These are phyloP conservation scores for Maudiozyma humilis DNA, from an alignment of 1,139 yeast genomes.

Conservation along the genomic window DNA sequence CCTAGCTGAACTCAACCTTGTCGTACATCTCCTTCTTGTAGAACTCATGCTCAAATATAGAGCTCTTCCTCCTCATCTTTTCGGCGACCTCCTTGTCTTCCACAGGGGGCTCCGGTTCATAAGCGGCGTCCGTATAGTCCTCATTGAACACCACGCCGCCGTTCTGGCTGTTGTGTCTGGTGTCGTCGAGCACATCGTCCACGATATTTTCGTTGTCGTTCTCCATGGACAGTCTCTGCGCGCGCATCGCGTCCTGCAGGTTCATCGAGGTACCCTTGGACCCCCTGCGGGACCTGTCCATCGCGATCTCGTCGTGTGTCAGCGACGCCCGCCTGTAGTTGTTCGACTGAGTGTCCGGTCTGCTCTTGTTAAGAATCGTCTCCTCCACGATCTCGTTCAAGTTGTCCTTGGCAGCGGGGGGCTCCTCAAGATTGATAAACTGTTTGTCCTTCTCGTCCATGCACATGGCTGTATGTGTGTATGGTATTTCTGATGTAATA, in stretches of 20 bases:
- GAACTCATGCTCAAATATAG: constrained; percentile 17
- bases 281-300: constrained; percentile 1
- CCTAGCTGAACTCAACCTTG: constrained; percentile 4
- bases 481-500: no score
- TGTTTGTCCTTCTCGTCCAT: not conserved
- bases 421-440: constrained; percentile 2
- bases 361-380: not conserved
- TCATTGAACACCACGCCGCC: not conserved
- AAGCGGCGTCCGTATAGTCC: not conserved
- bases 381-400: constrained; percentile 1
- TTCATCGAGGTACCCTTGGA: constrained; percentile 5
- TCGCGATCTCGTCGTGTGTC: not conserved
- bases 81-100: not conserved
- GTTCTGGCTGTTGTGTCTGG: not conserved
- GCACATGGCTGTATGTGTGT: not conserved
- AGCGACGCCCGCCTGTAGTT: constrained; percentile 4
- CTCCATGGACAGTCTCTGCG: constrained; percentile 2
- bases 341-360: not conserved
- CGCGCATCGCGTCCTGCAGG: constrained; percentile 8
- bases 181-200: not conserved
- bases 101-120: not conserved
- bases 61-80: constrained; percentile 7
- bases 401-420: constrained; percentile 6
- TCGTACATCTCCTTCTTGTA: constrained; percentile 19
- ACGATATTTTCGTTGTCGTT: not conserved